phyloP scores from a whole-genome alignment of 1,139 yeast species.

The Saccharomycopsis hybrid region DNA sequence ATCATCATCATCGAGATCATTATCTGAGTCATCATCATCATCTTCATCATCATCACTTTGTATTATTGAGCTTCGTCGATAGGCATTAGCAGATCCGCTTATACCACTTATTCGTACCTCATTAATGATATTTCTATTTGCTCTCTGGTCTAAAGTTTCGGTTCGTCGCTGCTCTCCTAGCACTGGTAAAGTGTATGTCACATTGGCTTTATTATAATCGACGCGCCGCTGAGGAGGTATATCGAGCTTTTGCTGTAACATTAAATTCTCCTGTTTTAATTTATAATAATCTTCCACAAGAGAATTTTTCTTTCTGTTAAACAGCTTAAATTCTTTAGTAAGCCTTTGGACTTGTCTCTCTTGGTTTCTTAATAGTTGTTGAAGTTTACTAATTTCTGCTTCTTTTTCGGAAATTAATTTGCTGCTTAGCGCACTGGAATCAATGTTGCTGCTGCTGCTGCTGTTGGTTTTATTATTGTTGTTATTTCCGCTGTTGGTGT shows the following conservation, averaged over 20 bases:
- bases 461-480: not conserved
- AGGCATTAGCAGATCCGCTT: not conserved
- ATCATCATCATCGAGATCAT: slow-evolving; percentile 1
- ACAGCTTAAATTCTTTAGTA: slow-evolving; percentile 3
- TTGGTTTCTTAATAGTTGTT: slow-evolving; percentile 7
- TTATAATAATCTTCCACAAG: not conserved
- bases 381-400: slow-evolving; percentile 17
- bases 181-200: not conserved
- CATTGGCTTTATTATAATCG: not conserved
- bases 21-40: slow-evolving; percentile 15
- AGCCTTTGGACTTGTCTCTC: slow-evolving; percentile 13
- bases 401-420: slow-evolving; percentile 16
- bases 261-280: slow-evolving; percentile 3
- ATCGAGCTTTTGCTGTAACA: not conserved
- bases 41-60: slow-evolving; percentile 21
- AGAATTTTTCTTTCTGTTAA: not conserved
- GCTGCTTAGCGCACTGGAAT: slow-evolving; percentile 3
- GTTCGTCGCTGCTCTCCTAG: not conserved
- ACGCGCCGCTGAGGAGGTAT: too few relatives aligned
- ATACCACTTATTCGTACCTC: not conserved
- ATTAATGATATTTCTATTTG: not conserved
- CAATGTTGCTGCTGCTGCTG: not conserved
- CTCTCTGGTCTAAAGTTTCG: not conserved
- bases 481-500: not conserved
- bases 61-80: slow-evolving; percentile 3